Evolutionary conservation across 2,329 filamentous ascomycete genomes (phyloP).

Genomic region (Hypoxylon sp.): DNA sequence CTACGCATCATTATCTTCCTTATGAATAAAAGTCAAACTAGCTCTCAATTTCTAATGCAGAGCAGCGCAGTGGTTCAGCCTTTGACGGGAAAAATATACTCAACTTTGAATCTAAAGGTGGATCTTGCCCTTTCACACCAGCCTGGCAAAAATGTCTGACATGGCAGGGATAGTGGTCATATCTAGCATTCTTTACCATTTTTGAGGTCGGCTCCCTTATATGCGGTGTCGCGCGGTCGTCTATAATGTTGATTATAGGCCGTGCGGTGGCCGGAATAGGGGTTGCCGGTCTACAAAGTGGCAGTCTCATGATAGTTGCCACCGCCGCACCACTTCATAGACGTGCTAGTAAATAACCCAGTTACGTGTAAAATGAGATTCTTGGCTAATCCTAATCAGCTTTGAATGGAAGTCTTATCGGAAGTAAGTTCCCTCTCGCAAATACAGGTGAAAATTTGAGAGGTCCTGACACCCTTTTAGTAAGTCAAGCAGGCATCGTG

Average conservation of each 20-base stretch:
- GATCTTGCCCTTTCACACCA: background rate
- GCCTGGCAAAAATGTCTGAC: background rate
- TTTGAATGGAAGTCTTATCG: background rate
- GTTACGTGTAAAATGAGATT: background rate
- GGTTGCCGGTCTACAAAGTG: conserved; percentile 64
- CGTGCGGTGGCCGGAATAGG: conserved; percentile 68
- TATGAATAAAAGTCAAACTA: background rate
- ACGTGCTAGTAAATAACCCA: conserved; percentile 1
- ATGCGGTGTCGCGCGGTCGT: conserved; percentile 63
- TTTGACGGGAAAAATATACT: conserved; percentile 21
- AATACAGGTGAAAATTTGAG: background rate
- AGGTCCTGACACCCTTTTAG: background rate
- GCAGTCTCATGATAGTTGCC: conserved; percentile 46
- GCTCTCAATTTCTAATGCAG: background rate
- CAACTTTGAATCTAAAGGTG: conserved; percentile 14
- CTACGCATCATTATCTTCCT: background rate
- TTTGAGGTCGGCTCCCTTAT: conserved; percentile 69
- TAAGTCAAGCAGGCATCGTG: conserved; percentile 11
- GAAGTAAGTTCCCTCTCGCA: background rate
- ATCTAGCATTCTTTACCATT: conserved; percentile 58
- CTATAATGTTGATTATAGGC: conserved; percentile 66
- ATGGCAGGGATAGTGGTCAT: background rate
- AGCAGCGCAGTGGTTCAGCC: conserved; percentile 11
- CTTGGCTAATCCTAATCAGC: background rate
- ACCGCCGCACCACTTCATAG: background rate